Base-by-base conservation (phyloP, 352 stramenopile species). In the Globisporangium okanoganense region DNA sequence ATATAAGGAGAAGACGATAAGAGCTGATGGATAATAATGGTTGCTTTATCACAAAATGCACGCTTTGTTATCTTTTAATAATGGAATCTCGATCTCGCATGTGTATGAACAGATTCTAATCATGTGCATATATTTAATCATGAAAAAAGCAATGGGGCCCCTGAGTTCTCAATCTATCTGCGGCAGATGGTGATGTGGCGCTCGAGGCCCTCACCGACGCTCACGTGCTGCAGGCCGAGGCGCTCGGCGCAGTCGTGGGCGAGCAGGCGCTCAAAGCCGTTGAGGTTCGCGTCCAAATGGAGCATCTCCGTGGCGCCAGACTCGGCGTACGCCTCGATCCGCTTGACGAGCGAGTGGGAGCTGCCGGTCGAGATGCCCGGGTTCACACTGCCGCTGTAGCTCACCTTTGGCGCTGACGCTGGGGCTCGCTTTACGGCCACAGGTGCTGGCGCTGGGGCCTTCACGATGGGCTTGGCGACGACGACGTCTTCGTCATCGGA, bases 201-300 rank as follows among this genome's bases (percentile, higher is more conserved):
- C 56, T 95, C 83, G 9, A 95, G 66, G 0, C 83, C 85, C 22
- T 78, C 64, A 14, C 85, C 85, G 3, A 78, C 65, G 62, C 83
- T 93, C 41, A 87, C 76, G 65, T 95, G 85, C 5, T 70, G 58
- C 29, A 95, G 74, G 3, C 82, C 85, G 18, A 95, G 72, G 5
- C 82, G 76, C 55, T 94, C 86, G 18, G 86, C 82, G 58, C 81
- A 92, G 58, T 95, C 86, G 65, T 95, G 86, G 16, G 86, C 84
- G 24, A 94, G 71, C 50, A 94, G 53, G 7, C 84, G 79, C 67
- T 95, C 86, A 52, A 92, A 95, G 52, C 82, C 78, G 56, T 95
- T 95, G 55, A 95, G 65, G 55, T 80, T 88, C 3, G 82, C 63
- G 61, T 88, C 78, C 58, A 95, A 52, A 49, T 95, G 86, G 47